Base-by-base conservation (phyloP, 768 basidiomycete species). In the Kwoniella newhampshirensis region DNA sequence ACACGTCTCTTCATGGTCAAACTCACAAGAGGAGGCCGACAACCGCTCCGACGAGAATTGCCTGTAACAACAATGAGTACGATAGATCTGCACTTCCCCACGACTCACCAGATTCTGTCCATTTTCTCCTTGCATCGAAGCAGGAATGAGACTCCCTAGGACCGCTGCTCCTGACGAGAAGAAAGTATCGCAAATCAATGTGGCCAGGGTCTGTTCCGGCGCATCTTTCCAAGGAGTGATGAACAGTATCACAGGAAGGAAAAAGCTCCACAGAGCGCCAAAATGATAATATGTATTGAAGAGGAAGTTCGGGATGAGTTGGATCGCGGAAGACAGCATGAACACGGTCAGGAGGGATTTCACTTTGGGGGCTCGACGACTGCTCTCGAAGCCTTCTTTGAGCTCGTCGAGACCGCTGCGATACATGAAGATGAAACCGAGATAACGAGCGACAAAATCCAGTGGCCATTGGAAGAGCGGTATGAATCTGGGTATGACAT, bases 181-280 rank as follows among this genome's bases (percentile, higher is more conserved):
- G 27, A 68, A 26, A 8, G 67, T 53, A 44, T 69, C 68, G 49
- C 62, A 64, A 17, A 72, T 56, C 44, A 63, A 49, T 3, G 45
- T 37, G 4, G 66, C 70, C 18, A 72, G 27, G 1, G 70, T 69
- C 36, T 62, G 51, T 4, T 67, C 65, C 5, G 64, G 48, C 23
- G 60, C 59, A 6, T 47, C 57, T 15, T 40, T 37, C n/a, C 44
- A 51, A 0, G 60, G 65, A 3, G 62, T 66, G n/a, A 63, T 58
- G 32, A 72, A 66, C 27, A 72, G 35, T 15, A 66, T 23, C 17
- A 67, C 62, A 8, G 70, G 70, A 9, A 72, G 35, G 54, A 66
- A 59, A 55, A 72, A 72, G 7, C 41, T 45, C 70, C 70, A 72
- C 36, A 72, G 37, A 5, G 70, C 65, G 18, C 70, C 70, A 36